A percentile compares a stretch with the other conserved stretches of the same genome.
Evolutionary conservation across 805 yeast species (phyloP).

Genomic region (Candida anglica): DNA sequence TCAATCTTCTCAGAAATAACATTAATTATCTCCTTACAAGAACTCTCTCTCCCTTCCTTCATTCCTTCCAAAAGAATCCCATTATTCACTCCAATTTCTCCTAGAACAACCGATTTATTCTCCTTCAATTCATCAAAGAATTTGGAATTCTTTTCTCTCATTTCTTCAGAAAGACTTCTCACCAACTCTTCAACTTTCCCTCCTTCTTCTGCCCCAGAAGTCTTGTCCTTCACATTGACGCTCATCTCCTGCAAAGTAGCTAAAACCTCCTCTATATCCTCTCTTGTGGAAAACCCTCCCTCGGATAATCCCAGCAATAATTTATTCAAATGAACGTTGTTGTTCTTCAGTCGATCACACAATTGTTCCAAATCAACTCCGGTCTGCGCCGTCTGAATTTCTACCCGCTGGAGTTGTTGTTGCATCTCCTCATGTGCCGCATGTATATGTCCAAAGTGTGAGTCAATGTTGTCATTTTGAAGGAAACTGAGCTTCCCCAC

Average conservation of each 20-base stretch:
- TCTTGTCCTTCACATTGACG: too few species aligned
- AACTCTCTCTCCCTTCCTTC: background rate
- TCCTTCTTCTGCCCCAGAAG: too few species aligned
- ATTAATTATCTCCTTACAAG: too few species aligned
- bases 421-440: conserved; percentile 21
- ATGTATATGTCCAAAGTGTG: conserved; percentile 28
- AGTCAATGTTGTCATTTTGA: conserved; percentile 30
- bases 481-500: conserved; percentile 26
- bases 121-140: too few species aligned
- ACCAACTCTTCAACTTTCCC: too few species aligned
- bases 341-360: conserved; percentile 36
- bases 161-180: too few species aligned
- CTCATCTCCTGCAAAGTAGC: too few species aligned
- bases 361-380: conserved; percentile 32
- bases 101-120: too few species aligned
- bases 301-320: conserved; percentile 31
- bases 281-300: conserved; percentile 32
- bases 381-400: conserved; percentile 31
- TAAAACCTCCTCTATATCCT: conserved; percentile 24
- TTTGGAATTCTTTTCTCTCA: too few species aligned
- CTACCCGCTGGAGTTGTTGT: conserved; percentile 25
- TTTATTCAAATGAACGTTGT: conserved; percentile 33
- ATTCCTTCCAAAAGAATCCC: too few species aligned
- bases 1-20: too few species aligned
- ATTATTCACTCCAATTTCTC: too few species aligned